Percentiles rank a stretch among this genome's conserved stretches.
These are phyloP conservation scores for Carex myosuroides DNA, from an alignment of 176 grass and related monocot species.

Conservation along the genomic window DNA sequence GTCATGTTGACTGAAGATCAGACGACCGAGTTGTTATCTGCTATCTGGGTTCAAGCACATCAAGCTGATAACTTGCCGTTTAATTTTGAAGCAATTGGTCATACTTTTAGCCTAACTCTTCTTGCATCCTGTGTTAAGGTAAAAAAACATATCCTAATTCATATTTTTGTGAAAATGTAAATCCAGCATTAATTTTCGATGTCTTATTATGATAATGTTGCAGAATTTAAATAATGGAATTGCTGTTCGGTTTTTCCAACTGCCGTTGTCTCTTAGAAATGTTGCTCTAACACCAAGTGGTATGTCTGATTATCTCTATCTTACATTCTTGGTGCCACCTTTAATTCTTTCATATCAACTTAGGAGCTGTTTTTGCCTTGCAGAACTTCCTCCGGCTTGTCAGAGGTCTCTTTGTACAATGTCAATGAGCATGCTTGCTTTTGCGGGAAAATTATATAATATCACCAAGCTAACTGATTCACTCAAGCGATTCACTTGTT, in stretches of 20 bases:
- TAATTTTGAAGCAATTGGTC: conserved; percentile 89
- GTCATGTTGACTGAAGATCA: conserved; percentile 86
- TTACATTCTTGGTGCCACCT: background rate
- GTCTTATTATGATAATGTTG: conserved; percentile 18
- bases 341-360: conserved; percentile 13
- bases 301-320: conserved; percentile 26
- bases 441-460: conserved; percentile 72
- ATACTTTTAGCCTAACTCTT: conserved; percentile 72
- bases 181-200: background rate
- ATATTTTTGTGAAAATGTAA: background rate
- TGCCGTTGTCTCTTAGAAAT: conserved; percentile 73
- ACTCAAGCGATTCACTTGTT: conserved; percentile 41
- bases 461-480: conserved; percentile 53
- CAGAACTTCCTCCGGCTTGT: conserved; percentile 63
- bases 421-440: conserved; percentile 67
- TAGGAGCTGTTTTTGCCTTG: conserved; percentile 24
- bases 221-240: conserved; percentile 63
- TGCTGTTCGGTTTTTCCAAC: conserved; percentile 63
- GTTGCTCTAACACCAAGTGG: conserved; percentile 50
- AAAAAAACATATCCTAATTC: background rate
- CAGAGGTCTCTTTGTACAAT: conserved; percentile 67
- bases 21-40: conserved; percentile 62
- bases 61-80: conserved; percentile 78
- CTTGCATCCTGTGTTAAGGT: conserved; percentile 77
- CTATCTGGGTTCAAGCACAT: conserved; percentile 85